Percentiles rank a stretch among this genome's conserved stretches.
Conservation (phyloP, 2,329 filamentous ascomycete species). For the Aotearoamyces nothofagi region DNA sequence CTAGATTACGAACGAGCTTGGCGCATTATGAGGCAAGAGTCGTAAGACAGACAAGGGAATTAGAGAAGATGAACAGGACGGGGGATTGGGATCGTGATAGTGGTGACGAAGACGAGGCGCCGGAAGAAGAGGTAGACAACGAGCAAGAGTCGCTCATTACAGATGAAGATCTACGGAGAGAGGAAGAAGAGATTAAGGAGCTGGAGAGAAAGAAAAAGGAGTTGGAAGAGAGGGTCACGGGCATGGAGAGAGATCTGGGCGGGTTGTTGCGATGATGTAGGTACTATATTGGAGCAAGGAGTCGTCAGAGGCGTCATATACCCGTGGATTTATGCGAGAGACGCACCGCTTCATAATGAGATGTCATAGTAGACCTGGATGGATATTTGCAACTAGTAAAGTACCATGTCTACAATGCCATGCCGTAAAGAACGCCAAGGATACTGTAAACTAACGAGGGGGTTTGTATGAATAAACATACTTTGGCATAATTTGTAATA, state of each 20-base stretch:
- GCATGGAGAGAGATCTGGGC: conserved; percentile 54
- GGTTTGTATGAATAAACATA: too few species aligned
- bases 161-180: conserved; percentile 51
- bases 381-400: too few species aligned
- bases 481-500: too few species aligned
- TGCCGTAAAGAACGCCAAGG: too few species aligned
- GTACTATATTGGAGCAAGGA: too few species aligned
- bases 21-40: conserved; percentile 71
- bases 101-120: conserved; percentile 34
- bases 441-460: too few species aligned
- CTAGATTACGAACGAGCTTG: conserved; percentile 57
- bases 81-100: conserved; percentile 39
- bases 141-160: conserved; percentile 31
- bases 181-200: conserved; percentile 52
- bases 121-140: conserved; percentile 27
- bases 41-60: conserved; percentile 55
- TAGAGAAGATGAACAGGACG: conserved; percentile 59
- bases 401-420: too few species aligned
- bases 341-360: too few species aligned
- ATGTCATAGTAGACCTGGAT: too few species aligned
- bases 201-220: conserved; percentile 46
- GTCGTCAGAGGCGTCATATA: too few species aligned
- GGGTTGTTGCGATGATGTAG: conserved; percentile 29
- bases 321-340: too few species aligned
- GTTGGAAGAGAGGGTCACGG: conserved; percentile 47